Evolutionary conservation across 176 grass and related monocot species (phyloP).

Genomic region (Cymbopogon citratus): DNA sequence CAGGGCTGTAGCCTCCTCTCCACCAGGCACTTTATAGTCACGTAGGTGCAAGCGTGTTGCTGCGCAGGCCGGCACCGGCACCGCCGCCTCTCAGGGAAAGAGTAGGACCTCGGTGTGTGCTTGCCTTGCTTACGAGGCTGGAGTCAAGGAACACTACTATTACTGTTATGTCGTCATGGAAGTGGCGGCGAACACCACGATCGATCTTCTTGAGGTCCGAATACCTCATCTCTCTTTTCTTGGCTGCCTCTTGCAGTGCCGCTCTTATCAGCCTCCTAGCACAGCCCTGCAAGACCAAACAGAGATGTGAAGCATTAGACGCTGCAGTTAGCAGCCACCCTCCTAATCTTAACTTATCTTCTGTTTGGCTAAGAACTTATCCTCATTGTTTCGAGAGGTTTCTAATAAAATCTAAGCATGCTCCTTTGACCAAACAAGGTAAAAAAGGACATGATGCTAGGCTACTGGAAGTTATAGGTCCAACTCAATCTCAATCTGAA

Average conservation of each 20-base stretch:
- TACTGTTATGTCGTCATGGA: slow-evolving; percentile 89
- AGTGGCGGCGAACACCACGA: slow-evolving; percentile 83
- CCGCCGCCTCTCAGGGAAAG: slow-evolving; percentile 70
- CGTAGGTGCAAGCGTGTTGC: slow-evolving; percentile 55
- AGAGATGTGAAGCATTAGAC: not conserved
- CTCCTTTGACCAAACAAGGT: not conserved
- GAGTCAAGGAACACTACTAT: slow-evolving; percentile 82
- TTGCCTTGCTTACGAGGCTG: slow-evolving; percentile 52
- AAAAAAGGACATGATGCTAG: not conserved
- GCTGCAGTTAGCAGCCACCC: too few species aligned
- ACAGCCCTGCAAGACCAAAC: slow-evolving; percentile 58
- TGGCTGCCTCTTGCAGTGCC: slow-evolving; percentile 71
- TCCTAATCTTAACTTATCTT: not conserved
- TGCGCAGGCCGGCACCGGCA: slow-evolving; percentile 32
- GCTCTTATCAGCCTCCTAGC: slow-evolving; percentile 73
- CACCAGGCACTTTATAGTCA: not conserved
- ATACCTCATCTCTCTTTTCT: slow-evolving; percentile 97
- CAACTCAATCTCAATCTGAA: not conserved
- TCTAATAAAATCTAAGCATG: too few species aligned
- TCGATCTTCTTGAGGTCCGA: slow-evolving; percentile 96
- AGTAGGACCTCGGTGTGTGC: slow-evolving; percentile 36
- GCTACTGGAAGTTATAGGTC: not conserved
- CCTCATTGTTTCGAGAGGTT: not conserved
- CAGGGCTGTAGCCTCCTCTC: not conserved
- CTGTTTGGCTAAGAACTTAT: not conserved